phyloP scores from a whole-genome alignment of 148 eudicot species.

The Diospyros kaki region DNA sequence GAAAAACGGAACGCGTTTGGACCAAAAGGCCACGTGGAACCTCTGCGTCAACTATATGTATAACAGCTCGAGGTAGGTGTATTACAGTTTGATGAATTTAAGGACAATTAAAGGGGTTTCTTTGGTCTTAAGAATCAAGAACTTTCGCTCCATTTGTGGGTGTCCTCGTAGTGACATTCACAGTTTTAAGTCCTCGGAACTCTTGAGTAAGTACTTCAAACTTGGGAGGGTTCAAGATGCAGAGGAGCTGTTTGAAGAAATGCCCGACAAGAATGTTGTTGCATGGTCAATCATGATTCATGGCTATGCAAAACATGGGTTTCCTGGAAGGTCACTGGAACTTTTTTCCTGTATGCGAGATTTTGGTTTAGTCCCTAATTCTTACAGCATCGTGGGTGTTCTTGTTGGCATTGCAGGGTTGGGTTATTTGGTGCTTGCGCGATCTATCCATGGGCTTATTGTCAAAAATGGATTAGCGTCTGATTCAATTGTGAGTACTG shows the following conservation, averaged over 20 bases:
- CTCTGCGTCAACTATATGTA: too few species aligned
- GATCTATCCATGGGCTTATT: constrained; percentile 21
- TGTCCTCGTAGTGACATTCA: too few species aligned
- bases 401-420: constrained; percentile 19
- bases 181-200: background rate
- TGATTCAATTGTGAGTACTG: constrained; percentile 17
- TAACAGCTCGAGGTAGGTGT: too few species aligned
- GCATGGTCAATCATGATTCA: constrained; percentile 30
- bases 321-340: constrained; percentile 7
- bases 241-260: constrained; percentile 8
- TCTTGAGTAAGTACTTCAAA: background rate
- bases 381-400: constrained; percentile 22
- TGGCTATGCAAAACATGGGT: constrained; percentile 26
- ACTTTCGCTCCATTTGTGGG: too few species aligned
- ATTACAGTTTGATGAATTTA: too few species aligned
- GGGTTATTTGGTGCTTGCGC: constrained; percentile 13
- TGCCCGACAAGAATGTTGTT: constrained; percentile 21
- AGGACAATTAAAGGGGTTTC: too few species aligned
- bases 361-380: constrained; percentile 19
- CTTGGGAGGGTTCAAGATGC: background rate
- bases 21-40: constrained; percentile 1
- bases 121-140: too few species aligned
- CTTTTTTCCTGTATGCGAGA: constrained; percentile 13
- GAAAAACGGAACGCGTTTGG: background rate
- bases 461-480: constrained; percentile 16